Percentiles rank a stretch among this genome's conserved stretches.
Evolutionary conservation across 495 filamentous ascomycete genomes (phyloP).

Genomic region (Hypomontagnella submonticulosa): DNA sequence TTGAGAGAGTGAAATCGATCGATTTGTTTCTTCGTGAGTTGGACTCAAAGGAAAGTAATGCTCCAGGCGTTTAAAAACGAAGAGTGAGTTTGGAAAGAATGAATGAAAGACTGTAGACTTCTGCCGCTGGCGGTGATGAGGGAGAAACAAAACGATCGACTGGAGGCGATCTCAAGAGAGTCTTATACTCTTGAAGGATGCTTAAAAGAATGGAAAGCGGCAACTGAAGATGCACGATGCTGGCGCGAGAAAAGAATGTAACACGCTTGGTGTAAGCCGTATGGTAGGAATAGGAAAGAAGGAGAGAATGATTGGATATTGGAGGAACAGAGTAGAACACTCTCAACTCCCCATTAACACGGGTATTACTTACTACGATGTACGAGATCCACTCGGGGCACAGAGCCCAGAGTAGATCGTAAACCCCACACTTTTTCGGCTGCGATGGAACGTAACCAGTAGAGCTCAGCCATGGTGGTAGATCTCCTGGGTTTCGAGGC

Average conservation of each 20-base stretch:
- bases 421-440: slow-evolving; percentile 33
- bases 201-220: slow-evolving; percentile 38
- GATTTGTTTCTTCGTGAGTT: slow-evolving; percentile 46
- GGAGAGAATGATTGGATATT: slow-evolving; percentile 45
- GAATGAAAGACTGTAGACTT: slow-evolving; percentile 48
- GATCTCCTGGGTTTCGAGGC: slow-evolving; percentile 45
- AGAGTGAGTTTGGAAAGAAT: slow-evolving; percentile 41
- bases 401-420: slow-evolving; percentile 38
- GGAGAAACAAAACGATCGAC: slow-evolving; percentile 44
- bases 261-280: slow-evolving; percentile 39
- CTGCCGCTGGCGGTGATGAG: slow-evolving; percentile 43
- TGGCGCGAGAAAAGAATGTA: slow-evolving; percentile 31
- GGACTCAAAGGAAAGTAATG: slow-evolving; percentile 51
- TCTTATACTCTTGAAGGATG: slow-evolving; percentile 47
- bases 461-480: slow-evolving; percentile 43
- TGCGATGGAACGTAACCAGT: slow-evolving; percentile 49
- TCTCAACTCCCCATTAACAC: slow-evolving; percentile 10
- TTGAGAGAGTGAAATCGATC: slow-evolving; percentile 40
- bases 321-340: slow-evolving; percentile 44
- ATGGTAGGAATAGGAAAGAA: slow-evolving; percentile 37
- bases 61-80: slow-evolving; percentile 52
- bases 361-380: slow-evolving; percentile 34
- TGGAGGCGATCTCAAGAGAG: slow-evolving; percentile 35
- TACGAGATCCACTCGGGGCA: slow-evolving; percentile 36
- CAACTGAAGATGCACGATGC: slow-evolving; percentile 41